Evolutionary conservation across 192 early-diverging fungal species (phyloP).

Genomic region (Entomortierella parvispora): DNA sequence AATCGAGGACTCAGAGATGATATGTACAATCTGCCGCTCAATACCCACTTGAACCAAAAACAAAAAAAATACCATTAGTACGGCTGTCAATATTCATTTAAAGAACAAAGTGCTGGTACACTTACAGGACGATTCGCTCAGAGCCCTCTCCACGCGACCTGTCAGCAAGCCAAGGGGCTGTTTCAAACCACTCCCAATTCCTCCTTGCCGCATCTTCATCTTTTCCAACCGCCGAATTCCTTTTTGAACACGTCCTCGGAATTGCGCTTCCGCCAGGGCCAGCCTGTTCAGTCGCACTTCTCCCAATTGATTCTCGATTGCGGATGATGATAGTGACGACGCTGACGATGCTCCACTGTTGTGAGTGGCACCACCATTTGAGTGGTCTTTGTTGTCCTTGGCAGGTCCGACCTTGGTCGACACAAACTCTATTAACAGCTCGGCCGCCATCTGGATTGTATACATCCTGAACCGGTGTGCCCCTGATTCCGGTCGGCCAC

Average conservation of each 20-base stretch:
- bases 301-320: conserved; percentile 26
- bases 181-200: not conserved
- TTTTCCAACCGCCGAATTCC: conserved; percentile 33
- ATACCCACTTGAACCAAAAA: conserved; percentile 37
- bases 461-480: conserved; percentile 35
- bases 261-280: conserved; percentile 25
- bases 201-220: conserved; percentile 9
- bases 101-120: not conserved
- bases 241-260: conserved; percentile 21
- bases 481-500: conserved; percentile 34
- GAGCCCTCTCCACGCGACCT: conserved; percentile 27
- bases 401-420: conserved; percentile 36
- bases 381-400: conserved; percentile 5
- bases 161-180: conserved; percentile 27
- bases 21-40: conserved; percentile 41
- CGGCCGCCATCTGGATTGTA: conserved; percentile 50
- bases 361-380: not conserved
- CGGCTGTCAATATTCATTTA: not conserved
- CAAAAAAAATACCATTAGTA: not conserved
- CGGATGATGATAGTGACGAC: too few species aligned
- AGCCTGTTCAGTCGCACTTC: conserved; percentile 28
- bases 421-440: conserved; percentile 53
- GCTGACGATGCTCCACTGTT: too few species aligned
- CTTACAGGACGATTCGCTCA: conserved; percentile 50
- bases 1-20: conserved; percentile 38